Conservation (phyloP, 2,329 filamentous ascomycete genomes). For the Lecanicillium sp. region DNA sequence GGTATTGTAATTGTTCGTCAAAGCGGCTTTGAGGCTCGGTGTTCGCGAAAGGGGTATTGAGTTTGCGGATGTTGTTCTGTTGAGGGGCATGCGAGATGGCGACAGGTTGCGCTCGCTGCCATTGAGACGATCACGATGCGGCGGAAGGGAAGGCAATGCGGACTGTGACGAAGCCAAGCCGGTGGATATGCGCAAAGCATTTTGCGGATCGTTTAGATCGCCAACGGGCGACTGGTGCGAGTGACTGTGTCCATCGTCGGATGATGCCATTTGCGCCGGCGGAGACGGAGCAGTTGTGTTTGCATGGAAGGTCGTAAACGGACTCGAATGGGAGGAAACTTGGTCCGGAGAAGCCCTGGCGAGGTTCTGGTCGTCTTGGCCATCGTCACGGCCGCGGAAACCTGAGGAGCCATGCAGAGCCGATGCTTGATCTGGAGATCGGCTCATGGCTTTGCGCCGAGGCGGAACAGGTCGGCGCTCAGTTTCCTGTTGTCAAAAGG, state of each 20-base stretch:
- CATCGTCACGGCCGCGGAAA: too few relatives aligned
- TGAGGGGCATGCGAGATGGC: slow-evolving; percentile 18
- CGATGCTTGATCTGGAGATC: too few relatives aligned
- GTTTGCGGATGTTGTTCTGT: slow-evolving; percentile 20
- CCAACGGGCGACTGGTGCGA: too few relatives aligned
- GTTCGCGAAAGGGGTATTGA: slow-evolving; percentile 47
- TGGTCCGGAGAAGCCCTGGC: not conserved
- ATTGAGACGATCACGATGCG: slow-evolving; percentile 3
- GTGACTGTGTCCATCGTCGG: not conserved
- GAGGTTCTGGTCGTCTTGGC: too few relatives aligned
- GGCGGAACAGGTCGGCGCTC: too few relatives aligned
- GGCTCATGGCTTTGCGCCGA: too few relatives aligned
- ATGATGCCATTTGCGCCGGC: not conserved
- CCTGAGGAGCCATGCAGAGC: too few relatives aligned
- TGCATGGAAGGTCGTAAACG: not conserved
- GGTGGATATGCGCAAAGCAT: slow-evolving; percentile 8
- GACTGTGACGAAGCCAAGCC: not conserved
- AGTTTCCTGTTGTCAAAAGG: too few relatives aligned
- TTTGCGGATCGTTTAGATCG: not conserved
- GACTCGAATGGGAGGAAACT: too few relatives aligned
- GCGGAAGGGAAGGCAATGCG: slow-evolving; percentile 1
- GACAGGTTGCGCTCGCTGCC: slow-evolving; percentile 5
- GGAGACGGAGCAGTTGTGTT: slow-evolving; percentile 10
- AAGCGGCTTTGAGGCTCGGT: slow-evolving; percentile 51
- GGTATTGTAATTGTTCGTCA: slow-evolving; percentile 39